Conservation (phyloP, 352 stramenopile species). For the Phytopythium kandeliae region DNA sequence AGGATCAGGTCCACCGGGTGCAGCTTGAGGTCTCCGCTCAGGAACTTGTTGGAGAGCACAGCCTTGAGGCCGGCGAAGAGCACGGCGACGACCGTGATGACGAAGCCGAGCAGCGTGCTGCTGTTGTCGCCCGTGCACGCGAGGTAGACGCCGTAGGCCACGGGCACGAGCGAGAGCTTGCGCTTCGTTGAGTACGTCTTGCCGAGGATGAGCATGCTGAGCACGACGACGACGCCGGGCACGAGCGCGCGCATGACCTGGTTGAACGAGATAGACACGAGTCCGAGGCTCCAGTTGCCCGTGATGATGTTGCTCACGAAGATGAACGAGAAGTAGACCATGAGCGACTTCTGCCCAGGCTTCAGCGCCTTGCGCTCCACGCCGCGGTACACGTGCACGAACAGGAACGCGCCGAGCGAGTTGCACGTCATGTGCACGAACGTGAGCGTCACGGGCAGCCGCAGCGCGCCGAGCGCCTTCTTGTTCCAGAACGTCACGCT, state of each 20-base stretch:
- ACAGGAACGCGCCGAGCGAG: conserved; percentile 78
- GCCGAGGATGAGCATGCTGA: conserved; percentile 76
- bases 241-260: conserved; percentile 90
- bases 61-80: conserved; percentile 91
- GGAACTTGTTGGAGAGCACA: conserved; percentile 90
- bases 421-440: conserved; percentile 95
- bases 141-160: conserved; percentile 81
- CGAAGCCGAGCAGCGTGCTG: conserved; percentile 80
- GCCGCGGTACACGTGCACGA: conserved; percentile 62
- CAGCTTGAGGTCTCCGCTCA: conserved; percentile 92
- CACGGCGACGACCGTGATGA: conserved; percentile 87
- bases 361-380: conserved; percentile 66
- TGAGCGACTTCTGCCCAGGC: conserved; percentile 56
- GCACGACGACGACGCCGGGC: conserved; percentile 66
- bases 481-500: conserved; percentile 95
- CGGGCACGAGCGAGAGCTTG: conserved; percentile 71
- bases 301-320: conserved; percentile 96
- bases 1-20: conserved; percentile 91
- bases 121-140: conserved; percentile 87
- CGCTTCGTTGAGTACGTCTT: conserved; percentile 73
- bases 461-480: conserved; percentile 72
- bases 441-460: conserved; percentile 76
- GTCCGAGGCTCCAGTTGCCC: conserved; percentile 89
- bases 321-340: conserved; percentile 89
- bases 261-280: conserved; percentile 95